Evolutionary conservation across 768 basidiomycete species (phyloP), one percentile per base, ranked within the genome.

Genomic region (Tricholoma flavovirens): DNA sequence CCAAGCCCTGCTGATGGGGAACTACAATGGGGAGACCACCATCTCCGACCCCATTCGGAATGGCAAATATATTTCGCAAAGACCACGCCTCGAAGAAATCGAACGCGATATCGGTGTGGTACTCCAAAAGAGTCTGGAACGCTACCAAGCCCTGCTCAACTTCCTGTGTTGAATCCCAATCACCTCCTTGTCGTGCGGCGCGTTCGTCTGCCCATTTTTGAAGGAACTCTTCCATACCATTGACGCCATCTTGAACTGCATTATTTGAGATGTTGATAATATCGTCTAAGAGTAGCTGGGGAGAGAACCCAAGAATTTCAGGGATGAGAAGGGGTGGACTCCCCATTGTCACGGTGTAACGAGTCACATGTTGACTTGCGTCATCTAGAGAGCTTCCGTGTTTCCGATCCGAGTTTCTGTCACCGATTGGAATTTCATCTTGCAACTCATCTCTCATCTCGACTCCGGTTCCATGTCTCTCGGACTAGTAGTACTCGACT

Each of bases 51-150:
- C 26, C 46, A 2, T 80, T 75, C 0, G 86, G 82, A 14, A 93
- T 78, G 51, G 84, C 81, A 63, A 96, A 96, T 55, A 93, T 88
- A 70, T 96, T 97, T 40, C 92, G 76, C 64, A 93, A 69, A 10
- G 84, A 86, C 93, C 93, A 96, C 0, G 85, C 86, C 71, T 93
- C 93, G 63, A 97, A 90, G 66, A 87, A 89, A 68, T 97, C 93
- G 57, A 95, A 91, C 0, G 93, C 93, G 45, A 91, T 80, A 65
- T 97, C 93, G 43, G 90, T 86, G 61, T 94, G 93, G 54, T 84
- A 84, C 65, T 94, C 90, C 12, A 97, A 77, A 43, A 95, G 77
- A 0, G 93, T 94, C 68, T 95, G 90, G 60, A 96, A 91, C 21
- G 89, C 80, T 50, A 91, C 87, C 1, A 93, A 71, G 2, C 92